A percentile compares a stretch with the other conserved stretches of the same genome.
These are phyloP conservation scores for Triadica sebifera DNA, from an alignment of 345 rosid genomes.

Conservation along the genomic window DNA sequence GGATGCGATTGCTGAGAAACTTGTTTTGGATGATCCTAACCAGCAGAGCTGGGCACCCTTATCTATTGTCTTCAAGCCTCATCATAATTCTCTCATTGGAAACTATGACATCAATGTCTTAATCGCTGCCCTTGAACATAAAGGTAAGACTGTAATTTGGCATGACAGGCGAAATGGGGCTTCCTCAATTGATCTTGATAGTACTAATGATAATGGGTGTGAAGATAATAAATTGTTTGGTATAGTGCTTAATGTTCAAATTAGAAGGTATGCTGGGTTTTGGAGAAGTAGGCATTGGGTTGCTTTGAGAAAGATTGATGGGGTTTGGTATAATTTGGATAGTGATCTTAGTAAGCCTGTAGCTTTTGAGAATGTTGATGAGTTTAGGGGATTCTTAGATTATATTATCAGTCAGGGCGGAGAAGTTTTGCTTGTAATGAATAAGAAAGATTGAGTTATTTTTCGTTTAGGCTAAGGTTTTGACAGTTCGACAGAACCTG, in stretches of 20 bases:
- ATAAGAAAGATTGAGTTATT: constrained; percentile 18
- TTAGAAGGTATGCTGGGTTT: constrained; percentile 64
- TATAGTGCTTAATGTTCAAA: constrained; percentile 68
- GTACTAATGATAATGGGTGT: constrained; percentile 2
- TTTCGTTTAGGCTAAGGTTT: not conserved
- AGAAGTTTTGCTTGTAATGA: constrained; percentile 69
- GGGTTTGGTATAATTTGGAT: constrained; percentile 85
- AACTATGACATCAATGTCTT: constrained; percentile 86
- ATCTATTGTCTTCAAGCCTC: constrained; percentile 72
- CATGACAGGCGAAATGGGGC: constrained; percentile 70
- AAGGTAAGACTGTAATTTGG: constrained; percentile 67
- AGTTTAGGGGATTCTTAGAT: constrained; percentile 61
- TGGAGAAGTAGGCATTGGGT: constrained; percentile 95
- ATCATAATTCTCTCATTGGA: constrained; percentile 72
- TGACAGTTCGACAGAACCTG: not conserved
- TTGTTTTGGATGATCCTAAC: constrained; percentile 56
- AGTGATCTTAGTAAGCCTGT: constrained; percentile 65
- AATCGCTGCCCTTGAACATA: constrained; percentile 64
- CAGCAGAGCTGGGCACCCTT: constrained; percentile 64
- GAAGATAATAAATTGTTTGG: constrained; percentile 49
- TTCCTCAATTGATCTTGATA: constrained; percentile 52
- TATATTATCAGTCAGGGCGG: constrained; percentile 47
- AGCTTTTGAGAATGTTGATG: constrained; percentile 38
- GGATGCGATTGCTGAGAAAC: constrained; percentile 59
- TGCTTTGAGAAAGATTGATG: constrained; percentile 62